phyloP scores from a whole-genome alignment of 2,329 filamentous ascomycete species.

The Diaporthe sp. region DNA sequence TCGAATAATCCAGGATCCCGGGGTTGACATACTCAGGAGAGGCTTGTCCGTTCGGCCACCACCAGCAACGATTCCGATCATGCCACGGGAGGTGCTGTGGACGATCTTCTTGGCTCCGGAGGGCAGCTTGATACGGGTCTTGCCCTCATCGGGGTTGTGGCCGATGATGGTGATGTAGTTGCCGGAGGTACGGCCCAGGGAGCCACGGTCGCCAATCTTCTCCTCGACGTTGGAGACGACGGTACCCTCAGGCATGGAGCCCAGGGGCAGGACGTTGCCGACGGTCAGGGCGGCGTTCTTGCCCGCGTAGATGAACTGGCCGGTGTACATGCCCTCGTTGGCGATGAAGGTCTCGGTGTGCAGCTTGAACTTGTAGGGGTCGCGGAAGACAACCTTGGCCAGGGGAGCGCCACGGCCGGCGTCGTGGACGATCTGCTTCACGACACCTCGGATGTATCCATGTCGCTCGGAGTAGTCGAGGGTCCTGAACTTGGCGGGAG shows the following conservation, averaged over 20 bases:
- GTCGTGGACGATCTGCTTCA: slow-evolving; percentile 99
- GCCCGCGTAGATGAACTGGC: slow-evolving; percentile 99
- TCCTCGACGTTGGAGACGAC: slow-evolving; percentile 99
- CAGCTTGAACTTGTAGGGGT: slow-evolving; percentile 98
- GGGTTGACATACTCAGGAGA: slow-evolving; percentile 78
- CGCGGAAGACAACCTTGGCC: slow-evolving; percentile 95
- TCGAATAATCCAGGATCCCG: slow-evolving; percentile 32
- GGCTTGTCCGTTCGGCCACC: slow-evolving; percentile 99
- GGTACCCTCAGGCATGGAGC: slow-evolving; percentile 97
- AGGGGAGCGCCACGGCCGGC: slow-evolving; percentile 97
- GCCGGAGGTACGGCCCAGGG: slow-evolving; percentile 95
- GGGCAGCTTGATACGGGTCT: slow-evolving; percentile 99
- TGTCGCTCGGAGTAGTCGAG: slow-evolving; percentile 98
- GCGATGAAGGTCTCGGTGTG: slow-evolving; percentile 99
- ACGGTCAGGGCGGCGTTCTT: slow-evolving; percentile 98
- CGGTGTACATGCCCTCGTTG: slow-evolving; percentile 99
- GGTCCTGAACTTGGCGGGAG: slow-evolving; percentile 92
- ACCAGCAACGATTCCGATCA: slow-evolving; percentile 99
- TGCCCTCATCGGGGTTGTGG: slow-evolving; percentile 98
- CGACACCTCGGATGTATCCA: slow-evolving; percentile 96
- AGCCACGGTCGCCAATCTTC: slow-evolving; percentile 96
- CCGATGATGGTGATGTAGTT: slow-evolving; percentile 99
- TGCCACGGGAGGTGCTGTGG: slow-evolving; percentile 90
- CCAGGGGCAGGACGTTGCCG: slow-evolving; percentile 96
- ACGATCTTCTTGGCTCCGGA: slow-evolving; percentile 99